A percentile compares a stretch with the other conserved stretches of the same genome.
phyloP scores from a whole-genome alignment of 441 rosid genomes.

The Syzygium malaccense region DNA sequence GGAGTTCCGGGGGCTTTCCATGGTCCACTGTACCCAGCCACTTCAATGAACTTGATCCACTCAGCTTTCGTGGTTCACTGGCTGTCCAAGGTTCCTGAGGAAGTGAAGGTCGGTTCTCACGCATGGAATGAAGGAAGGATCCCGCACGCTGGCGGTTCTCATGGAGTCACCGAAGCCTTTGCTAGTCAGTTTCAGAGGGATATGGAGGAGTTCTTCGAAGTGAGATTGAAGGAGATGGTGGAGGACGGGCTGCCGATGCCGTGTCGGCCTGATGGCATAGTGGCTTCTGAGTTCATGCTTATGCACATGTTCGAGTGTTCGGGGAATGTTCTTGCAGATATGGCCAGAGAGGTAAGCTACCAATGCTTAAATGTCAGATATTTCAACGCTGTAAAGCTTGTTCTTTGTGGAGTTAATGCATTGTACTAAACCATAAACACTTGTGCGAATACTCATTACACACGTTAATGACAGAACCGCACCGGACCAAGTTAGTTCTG shows the following conservation, averaged over 20 bases:
- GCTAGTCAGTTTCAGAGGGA: not conserved
- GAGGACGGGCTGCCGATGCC: not conserved
- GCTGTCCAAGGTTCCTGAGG: not conserved
- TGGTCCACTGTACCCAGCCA: constrained; percentile 8
- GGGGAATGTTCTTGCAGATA: not conserved
- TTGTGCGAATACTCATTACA: not conserved
- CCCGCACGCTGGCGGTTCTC: not conserved
- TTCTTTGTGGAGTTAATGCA: not conserved
- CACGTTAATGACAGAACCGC: not conserved
- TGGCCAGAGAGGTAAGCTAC: constrained; percentile 1
- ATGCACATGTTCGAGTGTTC: not conserved
- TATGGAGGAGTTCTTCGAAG: not conserved
- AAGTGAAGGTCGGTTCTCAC: not conserved
- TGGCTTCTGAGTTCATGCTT: not conserved
- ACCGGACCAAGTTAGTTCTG: not conserved
- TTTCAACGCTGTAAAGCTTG: not conserved
- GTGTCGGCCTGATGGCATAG: not conserved
- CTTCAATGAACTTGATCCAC: not conserved
- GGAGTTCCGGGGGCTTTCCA: constrained; percentile 18
- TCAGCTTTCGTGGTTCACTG: not conserved
- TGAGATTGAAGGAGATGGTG: not conserved
- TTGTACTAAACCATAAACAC: not conserved
- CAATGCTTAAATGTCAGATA: not conserved
- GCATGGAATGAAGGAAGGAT: not conserved
- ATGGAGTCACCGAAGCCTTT: not conserved